Conservation (phyloP, 208 protist genomes). For the Trypanosoma platydactyli region DNA sequence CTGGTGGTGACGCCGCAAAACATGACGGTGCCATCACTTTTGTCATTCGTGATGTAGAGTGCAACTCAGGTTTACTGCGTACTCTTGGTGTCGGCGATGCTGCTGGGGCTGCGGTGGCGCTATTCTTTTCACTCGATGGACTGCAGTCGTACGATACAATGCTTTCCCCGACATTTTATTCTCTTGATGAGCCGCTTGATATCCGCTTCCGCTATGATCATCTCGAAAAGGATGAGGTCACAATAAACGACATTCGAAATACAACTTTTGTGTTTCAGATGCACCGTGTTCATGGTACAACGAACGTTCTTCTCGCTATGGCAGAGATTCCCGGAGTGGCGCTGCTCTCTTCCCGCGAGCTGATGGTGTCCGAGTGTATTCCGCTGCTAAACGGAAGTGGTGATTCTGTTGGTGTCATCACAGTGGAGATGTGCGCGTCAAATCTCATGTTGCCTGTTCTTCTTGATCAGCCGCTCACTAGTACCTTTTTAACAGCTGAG, state of each 20-base stretch:
- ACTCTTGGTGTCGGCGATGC: slow-evolving; percentile 39
- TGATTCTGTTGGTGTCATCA: slow-evolving; percentile 35
- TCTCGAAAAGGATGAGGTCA: slow-evolving; percentile 57
- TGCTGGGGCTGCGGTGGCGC: slow-evolving; percentile 31
- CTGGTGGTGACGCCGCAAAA: not conserved
- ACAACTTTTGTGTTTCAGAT: slow-evolving; percentile 78
- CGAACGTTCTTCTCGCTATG: slow-evolving; percentile 66
- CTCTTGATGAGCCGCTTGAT: slow-evolving; percentile 57
- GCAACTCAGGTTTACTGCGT: slow-evolving; percentile 29
- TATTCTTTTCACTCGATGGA: slow-evolving; percentile 81
- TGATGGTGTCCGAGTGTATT: slow-evolving; percentile 43
- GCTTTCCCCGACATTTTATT: slow-evolving; percentile 66
- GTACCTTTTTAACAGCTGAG: slow-evolving; percentile 31
- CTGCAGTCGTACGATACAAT: slow-evolving; percentile 75
- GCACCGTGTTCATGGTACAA: slow-evolving; percentile 38
- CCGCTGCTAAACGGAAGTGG: slow-evolving; percentile 51
- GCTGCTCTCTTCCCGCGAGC: slow-evolving; percentile 57
- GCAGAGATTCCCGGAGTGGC: slow-evolving; percentile 61
- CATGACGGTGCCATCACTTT: slow-evolving; percentile 51
- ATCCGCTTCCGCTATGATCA: slow-evolving; percentile 72
- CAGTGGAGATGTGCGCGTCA: slow-evolving; percentile 56
- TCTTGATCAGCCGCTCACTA: slow-evolving; percentile 32
- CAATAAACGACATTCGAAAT: slow-evolving; percentile 45
- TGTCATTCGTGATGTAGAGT: slow-evolving; percentile 51
- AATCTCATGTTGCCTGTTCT: slow-evolving; percentile 74